phyloP scores from a whole-genome alignment of 768 basidiomycete genomes.

The Boletus subcaerulescens region DNA sequence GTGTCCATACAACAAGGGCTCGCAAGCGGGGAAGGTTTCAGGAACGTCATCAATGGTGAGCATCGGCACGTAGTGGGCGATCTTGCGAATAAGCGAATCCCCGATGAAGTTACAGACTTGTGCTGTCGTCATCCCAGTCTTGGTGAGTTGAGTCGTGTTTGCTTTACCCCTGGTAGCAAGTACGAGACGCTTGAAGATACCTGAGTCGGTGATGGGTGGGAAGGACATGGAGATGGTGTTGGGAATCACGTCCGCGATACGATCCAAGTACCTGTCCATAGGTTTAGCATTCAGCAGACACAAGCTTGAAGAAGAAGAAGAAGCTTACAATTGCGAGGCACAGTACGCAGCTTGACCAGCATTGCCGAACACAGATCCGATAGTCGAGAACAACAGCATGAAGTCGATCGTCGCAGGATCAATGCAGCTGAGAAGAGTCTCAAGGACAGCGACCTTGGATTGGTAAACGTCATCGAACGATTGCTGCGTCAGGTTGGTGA shows the following conservation, averaged over 20 bases:
- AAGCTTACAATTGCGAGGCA: slow-evolving; percentile 19
- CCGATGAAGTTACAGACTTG: slow-evolving; percentile 34
- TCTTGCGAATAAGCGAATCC: slow-evolving; percentile 28
- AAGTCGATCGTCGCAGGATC: slow-evolving; percentile 27
- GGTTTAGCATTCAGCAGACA: slow-evolving; percentile 1
- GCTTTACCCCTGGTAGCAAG: slow-evolving; percentile 25
- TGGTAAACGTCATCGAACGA: slow-evolving; percentile 27
- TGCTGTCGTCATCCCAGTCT: slow-evolving; percentile 32
- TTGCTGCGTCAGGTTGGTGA: slow-evolving; percentile 33
- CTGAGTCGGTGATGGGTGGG: slow-evolving; percentile 34
- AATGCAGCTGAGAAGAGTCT: slow-evolving; percentile 16
- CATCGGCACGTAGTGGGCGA: slow-evolving; percentile 32
- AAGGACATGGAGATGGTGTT: slow-evolving; percentile 34
- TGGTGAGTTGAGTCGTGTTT: slow-evolving; percentile 28
- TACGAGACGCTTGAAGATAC: slow-evolving; percentile 34
- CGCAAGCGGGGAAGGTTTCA: slow-evolving; percentile 24
- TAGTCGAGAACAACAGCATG: slow-evolving; percentile 33
- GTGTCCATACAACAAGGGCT: slow-evolving; percentile 28
- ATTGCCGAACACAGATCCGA: slow-evolving; percentile 33
- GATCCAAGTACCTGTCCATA: slow-evolving; percentile 29
- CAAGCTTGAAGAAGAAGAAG: background rate
- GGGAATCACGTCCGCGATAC: slow-evolving; percentile 28
- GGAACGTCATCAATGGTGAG: slow-evolving; percentile 25
- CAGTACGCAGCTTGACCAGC: slow-evolving; percentile 25
- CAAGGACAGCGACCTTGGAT: slow-evolving; percentile 20